Conservation (phyloP, 2,329 filamentous ascomycete species). For the Pseudogymnoascus destructans region DNA sequence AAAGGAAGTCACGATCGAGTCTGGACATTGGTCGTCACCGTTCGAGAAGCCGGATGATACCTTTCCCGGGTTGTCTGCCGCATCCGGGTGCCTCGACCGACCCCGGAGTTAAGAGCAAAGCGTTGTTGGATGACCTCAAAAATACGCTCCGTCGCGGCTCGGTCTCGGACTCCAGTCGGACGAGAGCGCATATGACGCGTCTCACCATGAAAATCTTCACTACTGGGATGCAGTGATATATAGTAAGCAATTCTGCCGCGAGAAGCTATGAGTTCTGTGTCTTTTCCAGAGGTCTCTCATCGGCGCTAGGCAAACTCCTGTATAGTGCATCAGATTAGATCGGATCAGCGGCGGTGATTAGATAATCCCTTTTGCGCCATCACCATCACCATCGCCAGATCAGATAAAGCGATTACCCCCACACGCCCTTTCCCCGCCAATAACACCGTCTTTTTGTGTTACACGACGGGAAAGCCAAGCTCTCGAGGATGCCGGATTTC, state of each 20-base stretch:
- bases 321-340: slow-evolving; percentile 6
- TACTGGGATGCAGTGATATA: neutral
- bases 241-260: neutral
- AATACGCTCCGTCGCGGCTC: neutral
- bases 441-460: slow-evolving; percentile 1
- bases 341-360: neutral
- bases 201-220: neutral
- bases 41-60: slow-evolving; percentile 27
- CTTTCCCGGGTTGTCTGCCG: neutral
- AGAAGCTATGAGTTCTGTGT: neutral
- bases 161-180: neutral
- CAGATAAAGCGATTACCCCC: slow-evolving; percentile 1
- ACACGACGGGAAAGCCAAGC: neutral
- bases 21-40: slow-evolving; percentile 26
- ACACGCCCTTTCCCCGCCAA: neutral
- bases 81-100: too few species aligned
- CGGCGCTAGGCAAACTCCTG: neutral
- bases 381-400: neutral
- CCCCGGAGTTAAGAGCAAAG: neutral
- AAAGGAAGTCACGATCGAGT: slow-evolving; percentile 25
- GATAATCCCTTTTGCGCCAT: neutral
- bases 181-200: neutral
- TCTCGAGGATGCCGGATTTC: slow-evolving; percentile 11
- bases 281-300: neutral
- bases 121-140: neutral